Base-by-base conservation (phyloP, 352 stramenopile species). In the Globisporangium nagaii region DNA sequence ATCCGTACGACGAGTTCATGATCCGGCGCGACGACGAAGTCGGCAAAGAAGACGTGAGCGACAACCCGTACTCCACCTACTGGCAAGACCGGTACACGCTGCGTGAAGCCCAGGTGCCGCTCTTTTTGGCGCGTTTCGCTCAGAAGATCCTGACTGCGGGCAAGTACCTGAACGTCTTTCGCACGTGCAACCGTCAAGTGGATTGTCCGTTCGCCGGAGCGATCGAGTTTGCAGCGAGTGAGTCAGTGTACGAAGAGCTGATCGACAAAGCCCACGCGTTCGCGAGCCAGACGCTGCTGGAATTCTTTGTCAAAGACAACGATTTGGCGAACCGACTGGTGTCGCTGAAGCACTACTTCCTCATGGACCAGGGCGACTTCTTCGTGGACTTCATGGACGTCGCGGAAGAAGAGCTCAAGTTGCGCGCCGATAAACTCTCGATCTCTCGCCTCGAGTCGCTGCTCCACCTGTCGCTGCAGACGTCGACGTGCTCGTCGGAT, bases 311-410 rank as follows among this genome's bases (percentile, higher is more conserved):
- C n/a, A 64, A 82, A 4, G 85, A 96, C 35, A 80, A 94, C 36
- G 80, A 96, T 52, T 55, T 96, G 7, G 66, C 80, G 42, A 80
- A 83, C 37, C 79, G 86, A 4, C 50, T 96, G 11, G 60, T 70
- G 20, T 95, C 93, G 15, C 73, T 99, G 56, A 98, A 98, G 62
- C 95, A 97, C 54, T 99, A 98, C 70, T 99, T 99, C 49, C 70
- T 99, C 6, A 92, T 99, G 68, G 95, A 99, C 59, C 96, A 99
- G 66, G 97, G 97, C 27, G 97, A 99, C 59, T 98, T 99, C 56
- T 98, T 99, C 53, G 88, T 98, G 13, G 89, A 99, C 58, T 99
- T 99, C 68, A 90, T 99, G 65, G 95, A 99, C 60, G 74, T 91
- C 4, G 96, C 96, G 0, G 95, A 98, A 63, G 78, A 84, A 34